These are phyloP conservation scores for Plasmodium vivax DNA, from an alignment of 169 alveolate species.

Conservation along the genomic window DNA sequence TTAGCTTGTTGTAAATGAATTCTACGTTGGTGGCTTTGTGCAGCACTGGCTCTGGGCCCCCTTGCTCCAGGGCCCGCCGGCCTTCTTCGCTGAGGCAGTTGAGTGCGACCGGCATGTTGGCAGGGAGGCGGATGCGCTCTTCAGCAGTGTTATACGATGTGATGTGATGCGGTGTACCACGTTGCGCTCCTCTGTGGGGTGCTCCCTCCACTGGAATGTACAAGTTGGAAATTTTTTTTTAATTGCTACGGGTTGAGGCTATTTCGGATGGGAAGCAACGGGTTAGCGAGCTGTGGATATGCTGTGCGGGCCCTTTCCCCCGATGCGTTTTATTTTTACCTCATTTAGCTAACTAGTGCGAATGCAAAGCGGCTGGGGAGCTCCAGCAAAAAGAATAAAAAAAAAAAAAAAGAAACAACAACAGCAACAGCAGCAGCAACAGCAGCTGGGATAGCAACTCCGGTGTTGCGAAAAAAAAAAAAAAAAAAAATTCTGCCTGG, in stretches of 20 bases:
- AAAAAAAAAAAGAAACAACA: no score
- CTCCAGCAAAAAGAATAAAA: not conserved
- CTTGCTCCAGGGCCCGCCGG: constrained; percentile 9
- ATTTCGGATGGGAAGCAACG: not conserved
- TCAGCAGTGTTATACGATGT: not conserved
- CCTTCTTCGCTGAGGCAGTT: constrained; percentile 54
- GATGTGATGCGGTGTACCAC: not conserved
- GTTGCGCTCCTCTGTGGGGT: not conserved
- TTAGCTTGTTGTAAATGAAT: constrained; percentile 44
- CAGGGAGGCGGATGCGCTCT: not conserved
- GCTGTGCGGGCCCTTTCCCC: not conserved
- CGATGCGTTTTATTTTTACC: not conserved
- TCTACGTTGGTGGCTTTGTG: constrained; percentile 38
- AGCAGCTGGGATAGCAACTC: not conserved
- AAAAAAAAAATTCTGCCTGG: not conserved
- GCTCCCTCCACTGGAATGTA: not conserved
- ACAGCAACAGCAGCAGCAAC: not conserved
- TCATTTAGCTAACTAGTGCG: not conserved
- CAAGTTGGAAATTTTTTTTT: no score
- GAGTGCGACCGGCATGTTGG: constrained; percentile 37
- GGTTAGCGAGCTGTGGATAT: not conserved
- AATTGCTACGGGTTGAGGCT: not conserved
- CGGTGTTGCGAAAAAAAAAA: not conserved
- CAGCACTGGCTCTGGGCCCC: constrained; percentile 11
- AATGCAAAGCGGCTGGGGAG: not conserved